Conservation (phyloP, 148 eudicot genomes). For the Polygonum maritimum region DNA sequence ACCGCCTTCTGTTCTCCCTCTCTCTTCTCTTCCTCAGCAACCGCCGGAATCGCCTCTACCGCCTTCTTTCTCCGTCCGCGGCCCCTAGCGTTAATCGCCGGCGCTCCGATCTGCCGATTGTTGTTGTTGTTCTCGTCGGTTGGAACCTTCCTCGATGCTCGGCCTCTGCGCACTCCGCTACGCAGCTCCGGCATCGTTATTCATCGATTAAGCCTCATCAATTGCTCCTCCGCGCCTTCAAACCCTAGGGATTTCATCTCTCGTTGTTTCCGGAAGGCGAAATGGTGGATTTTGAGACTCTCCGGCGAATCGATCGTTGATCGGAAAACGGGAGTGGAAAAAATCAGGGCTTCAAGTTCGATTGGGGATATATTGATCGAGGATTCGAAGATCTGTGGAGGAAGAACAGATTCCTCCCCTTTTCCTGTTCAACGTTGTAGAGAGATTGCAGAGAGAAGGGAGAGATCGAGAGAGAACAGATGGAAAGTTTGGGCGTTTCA, state of each 20-base stretch:
- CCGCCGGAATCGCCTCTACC: too few relatives aligned
- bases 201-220: constrained; percentile 20
- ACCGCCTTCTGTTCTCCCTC: background rate
- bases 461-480: background rate
- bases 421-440: background rate
- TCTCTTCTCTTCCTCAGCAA: background rate
- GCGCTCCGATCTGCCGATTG: constrained; percentile 18
- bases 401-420: background rate
- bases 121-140: constrained; percentile 9
- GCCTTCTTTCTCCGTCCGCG: constrained; percentile 5
- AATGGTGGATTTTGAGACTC: background rate
- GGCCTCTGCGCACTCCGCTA: constrained; percentile 60
- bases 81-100: constrained; percentile 28
- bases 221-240: background rate
- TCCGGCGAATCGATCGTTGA: background rate
- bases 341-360: background rate
- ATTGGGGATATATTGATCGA: background rate
- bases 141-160: constrained; percentile 37
- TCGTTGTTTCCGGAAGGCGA: background rate
- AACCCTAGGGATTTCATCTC: constrained; percentile 18
- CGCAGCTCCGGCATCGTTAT: constrained; percentile 61
- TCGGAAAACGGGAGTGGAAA: background rate
- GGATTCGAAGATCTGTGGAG: background rate
- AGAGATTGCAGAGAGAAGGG: background rate
- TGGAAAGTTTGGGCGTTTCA: background rate